These are phyloP conservation scores for Populus hybrid DNA, from an alignment of 441 rosid genomes.

Conservation along the genomic window DNA sequence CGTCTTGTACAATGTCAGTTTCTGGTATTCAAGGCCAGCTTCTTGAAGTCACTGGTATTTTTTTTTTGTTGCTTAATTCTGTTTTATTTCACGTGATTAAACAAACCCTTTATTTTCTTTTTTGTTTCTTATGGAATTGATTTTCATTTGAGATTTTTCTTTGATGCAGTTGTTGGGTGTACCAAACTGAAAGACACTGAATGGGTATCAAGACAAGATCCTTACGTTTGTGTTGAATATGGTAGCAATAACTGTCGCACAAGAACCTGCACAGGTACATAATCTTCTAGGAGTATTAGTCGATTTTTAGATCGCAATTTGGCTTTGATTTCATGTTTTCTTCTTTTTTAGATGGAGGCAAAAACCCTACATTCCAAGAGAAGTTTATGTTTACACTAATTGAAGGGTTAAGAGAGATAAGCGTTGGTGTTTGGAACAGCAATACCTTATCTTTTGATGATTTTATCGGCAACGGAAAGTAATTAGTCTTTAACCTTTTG, in stretches of 20 bases:
- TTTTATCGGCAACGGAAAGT: slow-evolving; percentile 90
- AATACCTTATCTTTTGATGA: slow-evolving; percentile 63
- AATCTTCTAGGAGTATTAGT: background rate
- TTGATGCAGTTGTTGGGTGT: slow-evolving; percentile 70
- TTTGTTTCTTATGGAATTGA: background rate
- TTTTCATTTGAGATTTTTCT: background rate
- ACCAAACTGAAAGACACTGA: slow-evolving; percentile 85
- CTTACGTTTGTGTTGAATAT: slow-evolving; percentile 75
- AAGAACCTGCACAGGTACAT: slow-evolving; percentile 74
- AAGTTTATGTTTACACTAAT: slow-evolving; percentile 71
- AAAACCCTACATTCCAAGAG: slow-evolving; percentile 81
- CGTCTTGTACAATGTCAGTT: slow-evolving; percentile 33
- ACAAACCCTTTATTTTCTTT: background rate
- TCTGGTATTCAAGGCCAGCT: slow-evolving; percentile 70
- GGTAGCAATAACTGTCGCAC: slow-evolving; percentile 62
- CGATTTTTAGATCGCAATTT: slow-evolving; percentile 1
- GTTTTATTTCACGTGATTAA: background rate
- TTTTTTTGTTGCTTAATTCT: background rate
- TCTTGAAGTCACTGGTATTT: slow-evolving; percentile 78
- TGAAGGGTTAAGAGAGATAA: slow-evolving; percentile 79
- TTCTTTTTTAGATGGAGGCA: slow-evolving; percentile 63
- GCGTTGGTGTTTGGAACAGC: slow-evolving; percentile 78
- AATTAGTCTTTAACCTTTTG: slow-evolving; percentile 20
- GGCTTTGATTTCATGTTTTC: background rate
- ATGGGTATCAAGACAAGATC: slow-evolving; percentile 92